Evolutionary conservation across 257 asterid species (phyloP).

Genomic region (Verbascum thapsus): DNA sequence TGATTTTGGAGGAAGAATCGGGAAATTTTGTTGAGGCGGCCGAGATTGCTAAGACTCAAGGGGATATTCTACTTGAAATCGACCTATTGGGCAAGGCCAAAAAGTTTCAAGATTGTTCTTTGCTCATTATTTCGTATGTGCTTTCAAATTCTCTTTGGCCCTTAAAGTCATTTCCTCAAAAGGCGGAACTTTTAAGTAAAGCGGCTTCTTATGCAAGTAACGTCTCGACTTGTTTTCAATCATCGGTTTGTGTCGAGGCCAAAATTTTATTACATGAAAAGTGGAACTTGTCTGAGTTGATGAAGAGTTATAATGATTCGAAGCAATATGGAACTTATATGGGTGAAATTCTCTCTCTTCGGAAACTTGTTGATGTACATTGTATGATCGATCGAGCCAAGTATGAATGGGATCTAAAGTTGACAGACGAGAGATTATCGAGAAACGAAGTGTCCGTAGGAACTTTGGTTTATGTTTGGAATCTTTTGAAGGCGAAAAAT

Average conservation of each 20-base stretch:
- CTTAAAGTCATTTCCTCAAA: conserved; percentile 40
- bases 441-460: conserved; percentile 37
- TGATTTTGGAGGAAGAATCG: conserved; percentile 52
- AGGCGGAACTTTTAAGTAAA: conserved; percentile 40
- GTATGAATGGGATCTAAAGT: conserved; percentile 40
- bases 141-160: conserved; percentile 60
- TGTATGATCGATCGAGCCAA: conserved; percentile 25
- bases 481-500: conserved; percentile 35
- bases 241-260: conserved; percentile 37
- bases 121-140: conserved; percentile 37
- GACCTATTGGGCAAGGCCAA: conserved; percentile 44
- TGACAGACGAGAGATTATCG: conserved; percentile 32
- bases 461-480: conserved; percentile 54
- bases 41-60: conserved; percentile 43
- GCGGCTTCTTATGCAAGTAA: conserved; percentile 36
- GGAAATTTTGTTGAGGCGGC: conserved; percentile 62
- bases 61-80: conserved; percentile 44
- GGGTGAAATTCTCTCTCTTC: conserved; percentile 40
- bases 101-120: conserved; percentile 34
- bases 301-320: conserved; percentile 33
- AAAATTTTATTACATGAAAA: conserved; percentile 36
- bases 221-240: conserved; percentile 36
- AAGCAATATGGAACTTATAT: conserved; percentile 20
- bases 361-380: conserved; percentile 53
- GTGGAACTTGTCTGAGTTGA: conserved; percentile 36